Base-by-base conservation (phyloP, 495 filamentous ascomycete genomes). In the Aspergillus saccharolyticus region DNA sequence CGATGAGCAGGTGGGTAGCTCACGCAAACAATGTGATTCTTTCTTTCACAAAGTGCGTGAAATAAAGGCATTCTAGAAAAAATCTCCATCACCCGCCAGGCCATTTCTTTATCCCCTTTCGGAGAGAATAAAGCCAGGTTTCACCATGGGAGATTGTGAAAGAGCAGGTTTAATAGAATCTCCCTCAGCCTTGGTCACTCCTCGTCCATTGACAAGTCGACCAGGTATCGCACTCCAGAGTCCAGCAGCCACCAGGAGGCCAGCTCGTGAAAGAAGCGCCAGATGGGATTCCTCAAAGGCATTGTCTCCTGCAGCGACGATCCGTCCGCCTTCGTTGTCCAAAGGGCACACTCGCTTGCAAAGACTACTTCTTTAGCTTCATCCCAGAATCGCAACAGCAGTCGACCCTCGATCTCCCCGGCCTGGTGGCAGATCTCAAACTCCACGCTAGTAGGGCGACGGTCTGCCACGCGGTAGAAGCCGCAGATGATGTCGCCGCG, bases 211-310 rank as follows among this genome's bases (percentile, higher is more conserved):
- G 58, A 61, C 53, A 71, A 21, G 20, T 64, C 66, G 49, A 52
- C 60, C 63, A 76, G 43, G 65, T 72, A 74, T n/a, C 42, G 48
- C 17, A 70, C 63, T 8, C 72, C 74, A 10, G 72, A 72, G 44
- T 73, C 74, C 59, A 74, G 48, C 53, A 76, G 61, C 70, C 70
- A 74, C 74, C 72, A 74, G 42, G 69, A 52, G 15, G 70, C 67
- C 45, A 67, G 61, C 52, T 76, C 72, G 57, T 74, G 70, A 61
- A 74, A 59, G 57, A 66, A 72, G 9, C 60, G 53, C 20, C 66
- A 18, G 22, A 61, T n/a, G 21, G 53, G 55, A 17, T 59, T 64
- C 43, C 75, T 70, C 52, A 75, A 59, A 16, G 72, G 70, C 62
- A 76, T 65, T 30, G 42, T 43, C 8, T 4, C 44, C 25, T 18